Conservation (phyloP, 1,139 yeast species). For the Suhomyces terraborum region DNA sequence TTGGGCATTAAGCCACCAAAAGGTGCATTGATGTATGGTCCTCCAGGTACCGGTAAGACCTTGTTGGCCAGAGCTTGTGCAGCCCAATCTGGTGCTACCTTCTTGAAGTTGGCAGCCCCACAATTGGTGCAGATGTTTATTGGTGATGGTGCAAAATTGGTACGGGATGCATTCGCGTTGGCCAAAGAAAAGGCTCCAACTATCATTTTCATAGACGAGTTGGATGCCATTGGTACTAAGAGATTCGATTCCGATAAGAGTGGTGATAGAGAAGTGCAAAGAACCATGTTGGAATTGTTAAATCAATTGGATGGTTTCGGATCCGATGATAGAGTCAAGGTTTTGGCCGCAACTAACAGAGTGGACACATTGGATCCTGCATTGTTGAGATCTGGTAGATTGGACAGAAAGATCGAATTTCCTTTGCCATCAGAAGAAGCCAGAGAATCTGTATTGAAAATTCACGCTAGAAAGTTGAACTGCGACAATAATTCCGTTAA, state of each 20-base stretch:
- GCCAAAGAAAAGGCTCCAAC: constrained; percentile 99
- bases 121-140: constrained; percentile 98
- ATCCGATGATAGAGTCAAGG: constrained; percentile 96
- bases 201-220: constrained; percentile 93
- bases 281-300: constrained; percentile 96
- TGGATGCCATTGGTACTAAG: constrained; percentile 98
- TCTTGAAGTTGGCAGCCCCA: constrained; percentile 94
- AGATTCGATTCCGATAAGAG: constrained; percentile 96
- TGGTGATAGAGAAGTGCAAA: constrained; percentile 98
- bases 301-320: constrained; percentile 98
- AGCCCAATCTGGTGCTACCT: constrained; percentile 98
- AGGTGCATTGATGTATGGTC: constrained; percentile 99
- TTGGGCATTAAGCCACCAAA: constrained; percentile 96
- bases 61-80: constrained; percentile 98
- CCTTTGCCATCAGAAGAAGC: constrained; percentile 98
- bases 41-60: constrained; percentile 99
- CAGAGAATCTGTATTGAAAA: constrained; percentile 92
- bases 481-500: constrained; percentile 84
- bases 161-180: constrained; percentile 96
- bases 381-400: constrained; percentile 91
- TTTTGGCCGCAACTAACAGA: constrained; percentile 96
- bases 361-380: constrained; percentile 98
- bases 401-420: constrained; percentile 96
- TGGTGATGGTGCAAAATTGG: constrained; percentile 98
- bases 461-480: constrained; percentile 95